Conservation (phyloP, 129 eudicot species). For the Lonicera japonica region DNA sequence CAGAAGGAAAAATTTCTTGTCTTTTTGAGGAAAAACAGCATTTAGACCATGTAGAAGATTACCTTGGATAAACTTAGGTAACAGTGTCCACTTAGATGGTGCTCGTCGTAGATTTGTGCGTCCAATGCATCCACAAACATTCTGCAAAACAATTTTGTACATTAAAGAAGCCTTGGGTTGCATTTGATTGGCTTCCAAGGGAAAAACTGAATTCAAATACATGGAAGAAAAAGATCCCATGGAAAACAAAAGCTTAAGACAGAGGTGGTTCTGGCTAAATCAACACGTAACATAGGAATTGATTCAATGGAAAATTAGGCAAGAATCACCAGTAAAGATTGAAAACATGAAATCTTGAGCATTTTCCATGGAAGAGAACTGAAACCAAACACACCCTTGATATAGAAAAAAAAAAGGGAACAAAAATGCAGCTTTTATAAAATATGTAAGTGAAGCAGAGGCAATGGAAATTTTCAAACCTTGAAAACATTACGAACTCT, state of each 20-base stretch:
- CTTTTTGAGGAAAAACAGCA: neutral
- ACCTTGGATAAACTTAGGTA: slow-evolving; percentile 80
- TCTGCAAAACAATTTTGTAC: slow-evolving; percentile 34
- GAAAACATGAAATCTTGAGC: no score
- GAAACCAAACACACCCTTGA: no score
- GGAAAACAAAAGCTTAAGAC: no score
- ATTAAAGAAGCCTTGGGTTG: neutral
- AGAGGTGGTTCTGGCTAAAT: no score
- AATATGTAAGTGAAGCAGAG: neutral
- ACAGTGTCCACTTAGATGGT: slow-evolving; percentile 72
- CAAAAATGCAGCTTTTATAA: neutral
- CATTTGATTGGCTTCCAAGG: no score
- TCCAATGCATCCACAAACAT: slow-evolving; percentile 90
- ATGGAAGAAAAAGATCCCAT: no score
- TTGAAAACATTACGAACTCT: slow-evolving; percentile 91
- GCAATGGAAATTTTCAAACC: slow-evolving; percentile 31
- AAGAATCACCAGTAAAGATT: no score
- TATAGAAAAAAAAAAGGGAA: no score
- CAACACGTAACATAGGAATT: no score
- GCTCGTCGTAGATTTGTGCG: slow-evolving; percentile 58
- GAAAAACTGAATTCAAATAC: no score
- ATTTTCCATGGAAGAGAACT: no score
- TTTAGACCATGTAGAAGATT: neutral
- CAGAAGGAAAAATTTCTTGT: neutral
- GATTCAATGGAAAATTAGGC: no score